Conservation (phyloP, 139 green algal species). For the Coccomyxa sp. region DNA sequence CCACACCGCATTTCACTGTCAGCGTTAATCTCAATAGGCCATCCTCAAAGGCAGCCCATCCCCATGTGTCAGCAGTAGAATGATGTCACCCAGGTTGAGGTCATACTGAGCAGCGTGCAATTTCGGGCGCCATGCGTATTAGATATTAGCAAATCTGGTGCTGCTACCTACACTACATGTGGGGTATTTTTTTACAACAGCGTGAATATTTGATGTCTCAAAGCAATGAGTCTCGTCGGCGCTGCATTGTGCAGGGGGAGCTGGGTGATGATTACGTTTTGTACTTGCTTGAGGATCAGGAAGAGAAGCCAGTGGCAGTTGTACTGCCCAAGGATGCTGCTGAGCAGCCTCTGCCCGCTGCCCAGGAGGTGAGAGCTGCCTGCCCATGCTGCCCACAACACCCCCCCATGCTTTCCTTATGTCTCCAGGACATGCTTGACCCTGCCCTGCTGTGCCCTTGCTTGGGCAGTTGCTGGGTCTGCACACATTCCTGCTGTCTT, state of each 20-base stretch:
- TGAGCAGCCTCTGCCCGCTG: conserved; percentile 5
- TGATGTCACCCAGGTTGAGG: too few species aligned
- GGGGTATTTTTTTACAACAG: background rate
- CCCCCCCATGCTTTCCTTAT: background rate
- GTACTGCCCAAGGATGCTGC: conserved; percentile 43
- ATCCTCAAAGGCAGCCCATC: too few species aligned
- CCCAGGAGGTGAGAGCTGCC: background rate
- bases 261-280: conserved; percentile 60
- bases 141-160: too few species aligned
- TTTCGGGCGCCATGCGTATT: too few species aligned
- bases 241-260: conserved; percentile 24
- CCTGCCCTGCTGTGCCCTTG: background rate
- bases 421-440: background rate
- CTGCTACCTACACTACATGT: background rate
- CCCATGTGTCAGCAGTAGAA: too few species aligned
- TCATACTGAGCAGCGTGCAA: too few species aligned
- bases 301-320: conserved; percentile 64
- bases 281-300: conserved; percentile 67
- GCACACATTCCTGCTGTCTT: background rate
- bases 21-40: background rate
- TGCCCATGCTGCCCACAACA: too few species aligned
- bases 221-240: background rate
- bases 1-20: background rate
- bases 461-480: background rate
- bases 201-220: background rate